phyloP scores from a whole-genome alignment of 2,329 filamentous ascomycete genomes.

The Penicillium sp. region DNA sequence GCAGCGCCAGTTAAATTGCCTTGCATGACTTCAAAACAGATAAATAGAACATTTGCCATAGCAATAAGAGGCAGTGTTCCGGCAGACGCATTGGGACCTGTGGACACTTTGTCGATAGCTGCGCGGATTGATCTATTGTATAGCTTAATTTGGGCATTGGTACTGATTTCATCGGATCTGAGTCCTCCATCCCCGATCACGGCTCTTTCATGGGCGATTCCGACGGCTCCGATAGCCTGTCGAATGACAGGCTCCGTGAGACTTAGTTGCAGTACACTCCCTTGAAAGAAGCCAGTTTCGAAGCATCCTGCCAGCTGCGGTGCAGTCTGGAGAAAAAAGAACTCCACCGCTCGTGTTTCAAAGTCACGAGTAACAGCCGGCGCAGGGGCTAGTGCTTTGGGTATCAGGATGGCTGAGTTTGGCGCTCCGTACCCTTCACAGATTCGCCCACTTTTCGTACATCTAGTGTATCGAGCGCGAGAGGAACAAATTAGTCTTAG shows the following conservation, averaged over 20 bases:
- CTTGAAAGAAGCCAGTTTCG: slow-evolving; percentile 67
- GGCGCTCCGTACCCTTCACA: background rate
- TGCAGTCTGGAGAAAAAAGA: slow-evolving; percentile 61
- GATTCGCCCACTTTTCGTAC: background rate
- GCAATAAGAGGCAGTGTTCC: slow-evolving; percentile 1
- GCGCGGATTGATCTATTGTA: slow-evolving; percentile 21
- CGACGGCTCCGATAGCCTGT: slow-evolving; percentile 68
- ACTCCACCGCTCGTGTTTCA: slow-evolving; percentile 31
- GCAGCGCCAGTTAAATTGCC: slow-evolving; percentile 32
- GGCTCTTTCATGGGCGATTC: slow-evolving; percentile 65
- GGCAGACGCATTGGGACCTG: slow-evolving; percentile 56
- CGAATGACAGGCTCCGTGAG: slow-evolving; percentile 65
- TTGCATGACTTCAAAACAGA: slow-evolving; percentile 62
- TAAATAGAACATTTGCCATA: slow-evolving; percentile 67
- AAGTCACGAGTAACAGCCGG: background rate
- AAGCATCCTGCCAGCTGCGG: slow-evolving; percentile 69
- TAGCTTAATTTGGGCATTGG: slow-evolving; percentile 10
- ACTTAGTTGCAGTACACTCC: slow-evolving; percentile 66
- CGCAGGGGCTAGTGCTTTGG: slow-evolving; percentile 2
- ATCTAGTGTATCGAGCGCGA: no score
- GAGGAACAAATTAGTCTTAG: no score
- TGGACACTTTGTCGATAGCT: slow-evolving; percentile 31
- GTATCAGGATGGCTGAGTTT: background rate
- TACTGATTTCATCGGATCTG: background rate
- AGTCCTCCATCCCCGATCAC: slow-evolving; percentile 38